Base-by-base conservation (phyloP, 495 filamentous ascomycete genomes). In the Aspergillus hancockii region DNA sequence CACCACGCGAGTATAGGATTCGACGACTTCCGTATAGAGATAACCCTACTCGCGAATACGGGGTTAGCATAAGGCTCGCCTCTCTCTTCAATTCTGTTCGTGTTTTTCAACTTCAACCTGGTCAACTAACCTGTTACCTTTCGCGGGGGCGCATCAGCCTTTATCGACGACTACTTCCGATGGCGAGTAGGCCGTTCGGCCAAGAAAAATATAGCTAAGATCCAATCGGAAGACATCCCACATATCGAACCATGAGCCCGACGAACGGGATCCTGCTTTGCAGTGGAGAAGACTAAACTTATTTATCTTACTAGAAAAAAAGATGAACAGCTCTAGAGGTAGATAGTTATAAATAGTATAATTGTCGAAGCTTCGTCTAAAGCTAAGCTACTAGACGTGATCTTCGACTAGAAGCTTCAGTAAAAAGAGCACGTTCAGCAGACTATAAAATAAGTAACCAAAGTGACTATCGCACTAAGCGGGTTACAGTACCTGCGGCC, bases 11-110 rank as follows among this genome's bases (percentile, higher is more conserved):
- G 47, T 45, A 65, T 74, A 10, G 53, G 57, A 25, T 68, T 71
- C 25, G 62, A 71, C 52, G 65, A 70, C 58, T 74, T 63, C 47
- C 30, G 55, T 1, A 57, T 59, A 0, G 54, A 52, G 32, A 30
- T 22, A 0, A 23, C 13, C 5, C 60, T 47, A 1, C 63, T 69
- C 16, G 63, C 8, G 3, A 63, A 73, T 25, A 57, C 67, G 1
- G 67, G 66, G 4, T 58, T 72, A 4, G 66, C 69, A 4, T 60
- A 74, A 40, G 67, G 66, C 0, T 74, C 64, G 0, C 66, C 64
- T 0, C 55, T 74, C 0, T 72, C 66, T 0, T 63, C 67, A 16
- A 66, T 74, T 32, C 22, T 71, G 7, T 74, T 69, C 18, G 32
- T 45, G 23, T 70, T 71, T 45, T 74, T 66, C 34, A 74, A 71